These are phyloP conservation scores for Pseudopithomyces maydicus DNA, from an alignment of 2,329 filamentous ascomycete species.

Conservation along the genomic window DNA sequence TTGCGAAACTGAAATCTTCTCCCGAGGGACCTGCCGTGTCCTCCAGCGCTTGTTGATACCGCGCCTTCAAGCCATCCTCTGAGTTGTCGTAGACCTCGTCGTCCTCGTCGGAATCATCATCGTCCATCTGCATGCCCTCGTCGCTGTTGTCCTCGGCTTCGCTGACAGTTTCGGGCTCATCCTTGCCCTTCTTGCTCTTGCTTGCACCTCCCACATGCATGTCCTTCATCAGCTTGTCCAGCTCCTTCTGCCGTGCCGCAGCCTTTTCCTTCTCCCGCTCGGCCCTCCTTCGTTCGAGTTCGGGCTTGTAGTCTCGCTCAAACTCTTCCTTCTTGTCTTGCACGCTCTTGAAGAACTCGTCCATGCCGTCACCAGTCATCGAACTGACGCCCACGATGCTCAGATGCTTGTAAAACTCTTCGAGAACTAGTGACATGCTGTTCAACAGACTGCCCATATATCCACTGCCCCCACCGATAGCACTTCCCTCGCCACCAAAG, in stretches of 20 bases:
- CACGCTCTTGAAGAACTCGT: conserved; percentile 92
- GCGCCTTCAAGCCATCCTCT: conserved; percentile 68
- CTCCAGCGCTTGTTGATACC: conserved; percentile 77
- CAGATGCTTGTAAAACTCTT: conserved; percentile 95
- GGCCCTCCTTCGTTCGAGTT: conserved; percentile 77
- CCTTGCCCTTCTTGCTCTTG: conserved; percentile 44
- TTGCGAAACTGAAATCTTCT: conserved; percentile 58
- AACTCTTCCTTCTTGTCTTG: conserved; percentile 88
- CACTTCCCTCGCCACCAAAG: conserved; percentile 72
- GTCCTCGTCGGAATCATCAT: conserved; percentile 57
- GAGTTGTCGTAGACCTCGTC: conserved; percentile 63
- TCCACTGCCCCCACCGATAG: conserved; percentile 71
- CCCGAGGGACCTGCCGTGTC: conserved; percentile 50
- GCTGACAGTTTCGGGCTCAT: conserved; percentile 57
- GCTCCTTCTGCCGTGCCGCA: conserved; percentile 74
- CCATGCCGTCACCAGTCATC: conserved; percentile 88
- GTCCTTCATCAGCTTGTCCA: conserved; percentile 93
- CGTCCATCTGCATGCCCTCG: conserved; percentile 58
- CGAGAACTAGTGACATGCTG: conserved; percentile 96
- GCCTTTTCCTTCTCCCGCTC: conserved; percentile 79
- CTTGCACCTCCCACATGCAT: conserved; percentile 65
- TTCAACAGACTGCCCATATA: conserved; percentile 97
- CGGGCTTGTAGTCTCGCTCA: conserved; percentile 85
- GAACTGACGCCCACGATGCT: conserved; percentile 92
- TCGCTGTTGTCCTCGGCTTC: conserved; percentile 57